phyloP scores from a whole-genome alignment of 2,329 filamentous ascomycete species.

The Plenodomus tracheiphilus region DNA sequence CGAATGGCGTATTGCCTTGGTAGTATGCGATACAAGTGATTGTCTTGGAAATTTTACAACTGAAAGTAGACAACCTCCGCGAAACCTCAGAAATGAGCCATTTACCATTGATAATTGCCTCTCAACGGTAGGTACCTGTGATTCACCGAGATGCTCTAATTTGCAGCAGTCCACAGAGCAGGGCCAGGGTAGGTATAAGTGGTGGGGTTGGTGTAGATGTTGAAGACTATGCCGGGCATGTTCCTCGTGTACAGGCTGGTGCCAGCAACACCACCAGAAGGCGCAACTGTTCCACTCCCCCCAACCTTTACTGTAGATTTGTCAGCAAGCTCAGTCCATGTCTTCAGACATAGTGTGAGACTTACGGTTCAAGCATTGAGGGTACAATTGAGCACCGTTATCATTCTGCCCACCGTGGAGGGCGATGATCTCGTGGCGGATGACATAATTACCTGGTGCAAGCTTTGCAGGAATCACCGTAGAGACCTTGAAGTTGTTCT shows the following conservation, averaged over 20 bases:
- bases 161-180: slow-evolving; percentile 39
- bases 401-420: slow-evolving; percentile 48
- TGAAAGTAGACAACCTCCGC: background rate
- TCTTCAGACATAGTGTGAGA: background rate
- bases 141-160: slow-evolving; percentile 10
- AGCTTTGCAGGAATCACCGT: slow-evolving; percentile 51
- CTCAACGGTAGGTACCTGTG: background rate
- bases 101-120: background rate
- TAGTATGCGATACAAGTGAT: background rate
- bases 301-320: slow-evolving; percentile 44
- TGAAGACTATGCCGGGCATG: slow-evolving; percentile 50
- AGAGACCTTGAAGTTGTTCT: slow-evolving; percentile 53
- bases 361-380: slow-evolving; percentile 53
- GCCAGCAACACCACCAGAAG: slow-evolving; percentile 44
- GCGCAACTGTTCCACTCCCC: slow-evolving; percentile 47
- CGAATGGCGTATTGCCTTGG: no score
- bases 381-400: slow-evolving; percentile 57
- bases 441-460: slow-evolving; percentile 55
- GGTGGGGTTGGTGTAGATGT: slow-evolving; percentile 40
- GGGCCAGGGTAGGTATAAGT: slow-evolving; percentile 45
- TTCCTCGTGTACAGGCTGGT: slow-evolving; percentile 48
- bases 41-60: background rate
- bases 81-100: background rate
- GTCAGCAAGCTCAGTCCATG: background rate
- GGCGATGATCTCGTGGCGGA: slow-evolving; percentile 59